Conservation (phyloP, 257 asterid genomes). For the Solanum pimpinellifolium region DNA sequence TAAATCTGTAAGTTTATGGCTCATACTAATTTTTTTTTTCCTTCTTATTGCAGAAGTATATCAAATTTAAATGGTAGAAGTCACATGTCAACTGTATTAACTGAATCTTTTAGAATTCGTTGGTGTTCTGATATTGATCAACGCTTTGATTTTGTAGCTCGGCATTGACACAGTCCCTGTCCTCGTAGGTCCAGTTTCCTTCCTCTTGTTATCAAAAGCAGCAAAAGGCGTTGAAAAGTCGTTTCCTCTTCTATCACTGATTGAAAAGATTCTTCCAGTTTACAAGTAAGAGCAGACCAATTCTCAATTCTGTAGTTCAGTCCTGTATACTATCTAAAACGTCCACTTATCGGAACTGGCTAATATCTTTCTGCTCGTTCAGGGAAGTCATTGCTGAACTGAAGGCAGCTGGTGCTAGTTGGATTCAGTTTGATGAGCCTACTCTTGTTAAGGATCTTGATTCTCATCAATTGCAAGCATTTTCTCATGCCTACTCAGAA, state of each 20-base stretch:
- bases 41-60: not conserved
- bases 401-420: conserved; percentile 36
- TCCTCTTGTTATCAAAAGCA: conserved; percentile 38
- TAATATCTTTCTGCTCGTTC: not conserved
- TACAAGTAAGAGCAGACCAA: conserved; percentile 20
- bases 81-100: not conserved
- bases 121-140: not conserved
- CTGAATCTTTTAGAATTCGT: not conserved
- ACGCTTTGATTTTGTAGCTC: conserved; percentile 13
- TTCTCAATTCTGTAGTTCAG: not conserved
- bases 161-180: conserved; percentile 41
- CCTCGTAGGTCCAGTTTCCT: conserved; percentile 40
- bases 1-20: conserved; percentile 11
- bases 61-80: not conserved
- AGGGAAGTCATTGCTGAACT: conserved; percentile 38
- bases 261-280: conserved; percentile 37
- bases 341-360: not conserved
- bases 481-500: conserved; percentile 29
- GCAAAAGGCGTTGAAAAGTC: conserved; percentile 42
- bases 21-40: not conserved
- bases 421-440: conserved; percentile 44
- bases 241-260: conserved; percentile 29
- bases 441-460: conserved; percentile 38
- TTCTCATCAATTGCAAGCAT: conserved; percentile 28
- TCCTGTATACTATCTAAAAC: not conserved